Conservation (phyloP, 768 basidiomycete genomes). For the Amanita molliuscula region DNA sequence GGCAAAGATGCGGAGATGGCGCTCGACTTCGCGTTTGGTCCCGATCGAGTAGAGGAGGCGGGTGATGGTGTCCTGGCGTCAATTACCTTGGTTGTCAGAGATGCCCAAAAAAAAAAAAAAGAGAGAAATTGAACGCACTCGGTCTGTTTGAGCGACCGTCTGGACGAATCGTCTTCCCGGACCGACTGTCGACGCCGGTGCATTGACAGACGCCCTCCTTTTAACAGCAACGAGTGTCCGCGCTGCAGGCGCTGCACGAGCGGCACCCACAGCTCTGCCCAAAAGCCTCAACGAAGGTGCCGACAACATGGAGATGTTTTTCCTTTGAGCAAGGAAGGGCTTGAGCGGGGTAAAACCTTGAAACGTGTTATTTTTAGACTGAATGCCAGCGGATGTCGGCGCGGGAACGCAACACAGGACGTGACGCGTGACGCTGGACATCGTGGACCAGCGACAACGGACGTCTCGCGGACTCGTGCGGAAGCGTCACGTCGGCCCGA, state of each 20-base stretch:
- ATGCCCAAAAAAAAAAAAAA: not conserved
- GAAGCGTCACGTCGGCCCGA: too few relatives aligned
- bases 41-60: constrained; percentile 95
- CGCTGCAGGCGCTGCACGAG: not conserved
- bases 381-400: not conserved
- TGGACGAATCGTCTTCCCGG: constrained; percentile 25
- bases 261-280: not conserved
- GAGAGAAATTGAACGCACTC: constrained; percentile 30
- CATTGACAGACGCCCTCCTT: not conserved
- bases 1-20: constrained; percentile 96
- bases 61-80: constrained; percentile 84
- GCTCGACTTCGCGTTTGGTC: constrained; percentile 94
- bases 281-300: constrained; percentile 2
- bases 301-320: not conserved
- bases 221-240: not conserved
- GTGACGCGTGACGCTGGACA: too few relatives aligned
- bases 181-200: not conserved
- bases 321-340: not conserved
- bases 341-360: not conserved
- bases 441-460: too few relatives aligned
- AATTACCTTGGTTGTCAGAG: not conserved
- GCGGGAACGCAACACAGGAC: not conserved
- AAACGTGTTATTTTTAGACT: not conserved
- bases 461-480: too few relatives aligned
- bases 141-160: constrained; percentile 63